Base-by-base conservation (phyloP, 1,139 yeast species). In the Saccharomyces hybrid region DNA sequence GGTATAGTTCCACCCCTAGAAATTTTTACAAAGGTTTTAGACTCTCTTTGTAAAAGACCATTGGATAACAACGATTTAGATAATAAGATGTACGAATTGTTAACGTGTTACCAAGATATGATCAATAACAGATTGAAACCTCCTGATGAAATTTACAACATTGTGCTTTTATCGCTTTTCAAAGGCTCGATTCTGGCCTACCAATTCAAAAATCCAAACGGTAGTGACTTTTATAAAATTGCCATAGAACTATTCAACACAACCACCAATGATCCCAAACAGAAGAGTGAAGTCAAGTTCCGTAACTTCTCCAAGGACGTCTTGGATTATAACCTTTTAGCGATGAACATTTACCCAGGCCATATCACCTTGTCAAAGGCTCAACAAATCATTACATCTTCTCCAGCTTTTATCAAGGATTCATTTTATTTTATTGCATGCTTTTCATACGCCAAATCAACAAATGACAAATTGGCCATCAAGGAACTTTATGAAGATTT, bases 71-170 rank as follows among this genome's bases (percentile, higher is more conserved):
- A 75, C 59, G 67, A 77, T 27, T 58, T 73, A 6, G 80, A 78
- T 59, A 76, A 75, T 50, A 75, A 73, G 62, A 73, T 85, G 63
- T 84, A 88, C 2, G 80, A 77, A 54, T 67, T 86, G 57, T 71
- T 86, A 58, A 83, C 83, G 14, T 81, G 84, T 44, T 86, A 86
- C 66, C 87, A 85, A 54, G 90, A 84, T 63, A 71, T 84, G 62
- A 73, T 86, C 27, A 64, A 75, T 29, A 74, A 75, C 56, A 73
- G 71, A 54, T 58, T 82, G 46, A 83, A 80, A 62, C 93, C 93
- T 21, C 74, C 77, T 44, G 62, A 65, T 44, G 73, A 73, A 31
- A 83, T 87, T 4, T 85, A 78, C 66, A 73, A 78, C 59, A 65
- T 78, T 1, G 79, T 84, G 3, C 71, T 86, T 42, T 69, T 71